These are phyloP conservation scores for Pseudogymnoascus pannorum DNA, from an alignment of 2,329 filamentous ascomycete genomes.

Conservation along the genomic window DNA sequence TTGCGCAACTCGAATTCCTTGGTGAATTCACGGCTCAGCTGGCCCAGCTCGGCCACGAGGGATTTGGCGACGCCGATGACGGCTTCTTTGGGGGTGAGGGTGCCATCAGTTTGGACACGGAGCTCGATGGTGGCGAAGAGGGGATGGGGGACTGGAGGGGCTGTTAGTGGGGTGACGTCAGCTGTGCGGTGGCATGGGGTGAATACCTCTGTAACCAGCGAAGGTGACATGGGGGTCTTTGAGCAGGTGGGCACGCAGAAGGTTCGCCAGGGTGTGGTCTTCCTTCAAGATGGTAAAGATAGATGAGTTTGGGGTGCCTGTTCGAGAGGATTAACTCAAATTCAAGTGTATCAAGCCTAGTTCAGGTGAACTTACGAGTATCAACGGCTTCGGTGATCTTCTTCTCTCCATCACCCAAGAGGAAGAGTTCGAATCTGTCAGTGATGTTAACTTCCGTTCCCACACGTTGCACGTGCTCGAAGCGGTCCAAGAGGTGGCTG, in stretches of 20 bases:
- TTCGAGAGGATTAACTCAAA: slow-evolving; percentile 7
- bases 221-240: slow-evolving; percentile 79
- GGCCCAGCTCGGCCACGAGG: slow-evolving; percentile 72
- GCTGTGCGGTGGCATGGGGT: slow-evolving; percentile 30
- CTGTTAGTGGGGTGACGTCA: neutral
- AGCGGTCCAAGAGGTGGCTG: neutral
- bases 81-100: slow-evolving; percentile 80
- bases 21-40: slow-evolving; percentile 79
- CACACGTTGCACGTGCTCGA: slow-evolving; percentile 3
- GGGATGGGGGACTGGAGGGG: slow-evolving; percentile 32
- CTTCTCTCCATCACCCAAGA: slow-evolving; percentile 81
- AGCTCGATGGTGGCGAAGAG: slow-evolving; percentile 53
- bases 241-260: slow-evolving; percentile 79
- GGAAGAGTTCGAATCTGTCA: slow-evolving; percentile 82
- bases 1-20: slow-evolving; percentile 86
- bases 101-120: slow-evolving; percentile 86
- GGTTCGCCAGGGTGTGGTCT: slow-evolving; percentile 90
- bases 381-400: slow-evolving; percentile 86
- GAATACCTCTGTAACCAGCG: slow-evolving; percentile 78
- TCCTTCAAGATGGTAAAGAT: slow-evolving; percentile 96
- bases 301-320: slow-evolving; percentile 87
- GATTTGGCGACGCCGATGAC: slow-evolving; percentile 74
- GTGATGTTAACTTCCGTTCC: slow-evolving; percentile 24
- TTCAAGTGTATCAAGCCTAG: slow-evolving; percentile 11
- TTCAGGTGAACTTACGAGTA: slow-evolving; percentile 59